Evolutionary conservation across 2,329 filamentous ascomycete genomes (phyloP).

Genomic region (Sporothrix euskadiensis): DNA sequence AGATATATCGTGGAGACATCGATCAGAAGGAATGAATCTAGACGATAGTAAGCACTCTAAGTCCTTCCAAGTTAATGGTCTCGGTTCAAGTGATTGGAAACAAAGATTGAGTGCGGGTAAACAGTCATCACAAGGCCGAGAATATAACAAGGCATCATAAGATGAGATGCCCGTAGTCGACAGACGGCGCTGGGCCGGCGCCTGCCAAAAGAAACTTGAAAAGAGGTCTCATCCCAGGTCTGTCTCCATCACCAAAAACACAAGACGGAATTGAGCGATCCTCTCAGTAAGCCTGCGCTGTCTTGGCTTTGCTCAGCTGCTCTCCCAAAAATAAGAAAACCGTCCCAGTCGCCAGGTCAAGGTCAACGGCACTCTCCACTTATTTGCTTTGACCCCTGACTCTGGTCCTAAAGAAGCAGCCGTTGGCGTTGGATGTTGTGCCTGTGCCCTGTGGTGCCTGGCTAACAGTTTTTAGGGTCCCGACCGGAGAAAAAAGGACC

Average conservation of each 20-base stretch:
- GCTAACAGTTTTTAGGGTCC: background rate
- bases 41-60: background rate
- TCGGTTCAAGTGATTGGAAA: background rate
- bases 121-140: background rate
- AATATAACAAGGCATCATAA: background rate
- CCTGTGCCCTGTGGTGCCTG: background rate
- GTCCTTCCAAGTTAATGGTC: background rate
- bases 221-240: background rate
- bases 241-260: background rate
- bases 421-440: background rate
- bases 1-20: background rate
- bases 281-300: too few species aligned
- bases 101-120: background rate
- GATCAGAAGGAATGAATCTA: background rate
- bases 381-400: conserved; percentile 24
- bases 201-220: background rate
- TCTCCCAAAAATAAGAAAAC: background rate
- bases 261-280: background rate
- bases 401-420: conserved; percentile 15
- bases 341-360: background rate
- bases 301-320: conserved; percentile 16
- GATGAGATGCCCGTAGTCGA: background rate
- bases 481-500: background rate
- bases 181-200: background rate
- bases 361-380: background rate